Conservation (phyloP, 2,329 filamentous ascomycete species). For the Boeremia exigua region DNA sequence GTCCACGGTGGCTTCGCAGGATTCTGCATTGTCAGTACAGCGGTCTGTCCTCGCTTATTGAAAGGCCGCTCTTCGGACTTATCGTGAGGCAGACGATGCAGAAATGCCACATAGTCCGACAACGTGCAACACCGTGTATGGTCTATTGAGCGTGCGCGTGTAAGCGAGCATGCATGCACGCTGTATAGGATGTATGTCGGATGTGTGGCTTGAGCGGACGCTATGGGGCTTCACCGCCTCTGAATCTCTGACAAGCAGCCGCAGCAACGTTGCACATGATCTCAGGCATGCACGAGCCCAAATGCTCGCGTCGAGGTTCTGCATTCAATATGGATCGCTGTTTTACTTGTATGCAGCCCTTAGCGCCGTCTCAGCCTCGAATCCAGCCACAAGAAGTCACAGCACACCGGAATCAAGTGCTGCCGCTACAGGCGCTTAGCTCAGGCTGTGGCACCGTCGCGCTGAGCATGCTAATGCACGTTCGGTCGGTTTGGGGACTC, state of each 20-base stretch:
- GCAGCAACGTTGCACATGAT: slow-evolving; percentile 1
- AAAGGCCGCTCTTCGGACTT: too few relatives aligned
- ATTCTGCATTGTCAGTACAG: too few relatives aligned
- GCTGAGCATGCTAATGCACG: slow-evolving; percentile 3
- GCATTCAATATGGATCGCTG: neutral
- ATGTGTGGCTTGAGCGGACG: slow-evolving; percentile 4
- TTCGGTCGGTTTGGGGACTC: neutral
- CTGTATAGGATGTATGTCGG: neutral
- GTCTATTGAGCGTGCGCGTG: neutral
- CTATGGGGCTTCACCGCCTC: slow-evolving; percentile 11
- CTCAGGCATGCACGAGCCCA: neutral
- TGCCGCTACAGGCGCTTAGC: slow-evolving; percentile 2
- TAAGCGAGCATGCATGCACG: neutral
- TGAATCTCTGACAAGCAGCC: neutral
- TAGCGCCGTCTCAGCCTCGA: slow-evolving; percentile 3
- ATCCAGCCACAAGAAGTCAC: slow-evolving; percentile 5
- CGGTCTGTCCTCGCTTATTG: too few relatives aligned
- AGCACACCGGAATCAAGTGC: slow-evolving; percentile 1
- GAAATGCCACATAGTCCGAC: neutral
- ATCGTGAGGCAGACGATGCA: too few relatives aligned
- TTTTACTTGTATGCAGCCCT: neutral
- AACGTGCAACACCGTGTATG: neutral
- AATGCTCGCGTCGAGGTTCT: slow-evolving; percentile 3
- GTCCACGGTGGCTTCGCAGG: too few relatives aligned
- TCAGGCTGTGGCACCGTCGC: neutral